phyloP scores from a whole-genome alignment of 2,329 filamentous ascomycete genomes.

The Cladosporium oxysporum region DNA sequence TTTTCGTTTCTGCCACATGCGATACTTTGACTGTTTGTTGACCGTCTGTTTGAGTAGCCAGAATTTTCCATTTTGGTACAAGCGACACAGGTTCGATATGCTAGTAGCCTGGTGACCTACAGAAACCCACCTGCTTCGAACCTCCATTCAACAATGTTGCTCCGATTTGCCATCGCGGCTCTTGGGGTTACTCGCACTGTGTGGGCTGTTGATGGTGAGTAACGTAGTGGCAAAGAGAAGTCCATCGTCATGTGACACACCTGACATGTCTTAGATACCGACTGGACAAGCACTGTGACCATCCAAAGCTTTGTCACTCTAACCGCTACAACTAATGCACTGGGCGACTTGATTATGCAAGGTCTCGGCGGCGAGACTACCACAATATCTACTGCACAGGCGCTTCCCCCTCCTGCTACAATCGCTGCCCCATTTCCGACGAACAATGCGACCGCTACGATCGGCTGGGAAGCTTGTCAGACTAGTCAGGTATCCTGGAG shows the following conservation, averaged over 20 bases:
- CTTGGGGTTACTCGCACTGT: background rate
- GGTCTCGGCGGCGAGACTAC: background rate
- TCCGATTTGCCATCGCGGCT: background rate
- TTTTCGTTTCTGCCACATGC: background rate
- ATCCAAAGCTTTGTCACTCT: background rate
- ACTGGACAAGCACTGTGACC: background rate
- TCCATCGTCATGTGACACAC: background rate
- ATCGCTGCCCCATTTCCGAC: background rate
- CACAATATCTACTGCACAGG: background rate
- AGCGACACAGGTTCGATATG: no score
- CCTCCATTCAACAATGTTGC: background rate
- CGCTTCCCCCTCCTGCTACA: background rate
- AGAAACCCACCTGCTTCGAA: no score
- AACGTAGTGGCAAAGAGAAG: no score
- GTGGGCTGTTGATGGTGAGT: constrained; percentile 2
- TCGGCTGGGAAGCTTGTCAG: constrained; percentile 16
- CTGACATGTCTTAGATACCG: background rate
- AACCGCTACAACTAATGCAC: background rate
- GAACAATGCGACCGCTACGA: background rate
- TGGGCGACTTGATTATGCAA: constrained; percentile 8
- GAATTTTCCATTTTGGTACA: no score
- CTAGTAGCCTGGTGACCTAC: background rate
- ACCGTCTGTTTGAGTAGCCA: no score
- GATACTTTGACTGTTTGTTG: background rate
- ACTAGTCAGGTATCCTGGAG: constrained; percentile 17